phyloP scores from a whole-genome alignment of 2,329 filamentous ascomycete genomes.

The Penicillium sp. region DNA sequence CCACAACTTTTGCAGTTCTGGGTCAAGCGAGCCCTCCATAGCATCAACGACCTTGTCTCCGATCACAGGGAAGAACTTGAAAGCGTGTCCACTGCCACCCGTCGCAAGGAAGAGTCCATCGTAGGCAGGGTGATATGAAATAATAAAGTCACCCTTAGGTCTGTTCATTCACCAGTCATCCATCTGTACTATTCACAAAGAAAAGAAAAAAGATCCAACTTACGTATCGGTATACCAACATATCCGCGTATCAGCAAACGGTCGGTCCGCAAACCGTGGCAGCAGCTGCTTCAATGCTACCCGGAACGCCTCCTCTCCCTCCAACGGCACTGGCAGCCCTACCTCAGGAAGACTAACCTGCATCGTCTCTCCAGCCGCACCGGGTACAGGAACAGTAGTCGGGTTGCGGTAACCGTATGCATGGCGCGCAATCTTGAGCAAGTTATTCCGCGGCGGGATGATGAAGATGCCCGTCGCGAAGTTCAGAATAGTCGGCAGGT shows the following conservation, averaged over 20 bases:
- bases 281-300: slow-evolving; percentile 58
- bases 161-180: slow-evolving; percentile 17
- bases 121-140: slow-evolving; percentile 63
- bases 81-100: slow-evolving; percentile 52
- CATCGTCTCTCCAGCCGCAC: slow-evolving; percentile 24
- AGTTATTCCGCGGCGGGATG: slow-evolving; percentile 50
- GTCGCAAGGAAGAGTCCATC: slow-evolving; percentile 49
- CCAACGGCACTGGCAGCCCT: slow-evolving; percentile 42
- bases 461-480: slow-evolving; percentile 51
- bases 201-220: slow-evolving; percentile 12
- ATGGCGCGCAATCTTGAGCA: slow-evolving; percentile 69
- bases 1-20: slow-evolving; percentile 43
- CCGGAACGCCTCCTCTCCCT: slow-evolving; percentile 60
- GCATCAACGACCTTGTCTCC: slow-evolving; percentile 50
- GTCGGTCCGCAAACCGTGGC: slow-evolving; percentile 56
- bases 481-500: slow-evolving; percentile 61
- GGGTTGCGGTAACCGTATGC: slow-evolving; percentile 60
- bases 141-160: slow-evolving; percentile 64
- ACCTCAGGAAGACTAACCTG: slow-evolving; percentile 39
- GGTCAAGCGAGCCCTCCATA: slow-evolving; percentile 42
- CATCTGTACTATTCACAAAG: not conserved
- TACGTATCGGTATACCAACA: slow-evolving; percentile 74
- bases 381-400: slow-evolving; percentile 28
- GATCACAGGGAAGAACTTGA: slow-evolving; percentile 53
- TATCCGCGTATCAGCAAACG: slow-evolving; percentile 59